Conservation (phyloP, 768 basidiomycete genomes). For the Trametopsis cervina region DNA sequence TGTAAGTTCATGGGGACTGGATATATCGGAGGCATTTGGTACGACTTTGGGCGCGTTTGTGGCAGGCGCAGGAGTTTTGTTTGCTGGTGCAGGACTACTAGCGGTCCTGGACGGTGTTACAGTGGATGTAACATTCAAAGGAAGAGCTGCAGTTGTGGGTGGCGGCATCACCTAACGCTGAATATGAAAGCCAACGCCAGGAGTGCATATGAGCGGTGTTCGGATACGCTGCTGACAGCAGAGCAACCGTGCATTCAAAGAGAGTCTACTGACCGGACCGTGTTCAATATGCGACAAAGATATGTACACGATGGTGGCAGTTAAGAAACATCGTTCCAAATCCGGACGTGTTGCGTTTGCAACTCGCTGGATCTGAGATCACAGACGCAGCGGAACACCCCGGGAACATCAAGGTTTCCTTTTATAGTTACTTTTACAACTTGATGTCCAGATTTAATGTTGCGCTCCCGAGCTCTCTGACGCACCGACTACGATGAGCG, state of each 20-base stretch:
- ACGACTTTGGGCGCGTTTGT: slow-evolving; percentile 12
- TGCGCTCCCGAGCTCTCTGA: too few relatives aligned
- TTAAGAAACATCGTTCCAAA: neutral
- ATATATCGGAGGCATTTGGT: slow-evolving; percentile 54
- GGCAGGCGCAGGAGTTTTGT: slow-evolving; percentile 22
- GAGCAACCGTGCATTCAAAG: too few relatives aligned
- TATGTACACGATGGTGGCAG: neutral
- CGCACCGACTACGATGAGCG: too few relatives aligned
- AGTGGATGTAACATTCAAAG: slow-evolving; percentile 53
- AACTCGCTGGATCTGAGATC: neutral
- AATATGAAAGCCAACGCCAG: too few relatives aligned
- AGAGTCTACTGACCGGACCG: too few relatives aligned
- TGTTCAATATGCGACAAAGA: neutral
- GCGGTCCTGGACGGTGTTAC: slow-evolving; percentile 32
- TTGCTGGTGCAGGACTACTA: slow-evolving; percentile 20
- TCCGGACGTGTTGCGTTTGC: neutral
- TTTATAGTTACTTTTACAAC: too few relatives aligned
- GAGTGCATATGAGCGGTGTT: too few relatives aligned
- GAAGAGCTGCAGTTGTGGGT: slow-evolving; percentile 51
- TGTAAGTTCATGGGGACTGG: slow-evolving; percentile 90
- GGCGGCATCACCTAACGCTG: slow-evolving; percentile 20
- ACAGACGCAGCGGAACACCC: neutral
- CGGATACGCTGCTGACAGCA: too few relatives aligned
- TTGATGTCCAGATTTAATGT: too few relatives aligned
- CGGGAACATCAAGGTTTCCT: neutral